A percentile compares a stretch with the other conserved stretches of the same genome.
phyloP scores from a whole-genome alignment of 2,329 filamentous ascomycete genomes.

The Monosporascus sp. region DNA sequence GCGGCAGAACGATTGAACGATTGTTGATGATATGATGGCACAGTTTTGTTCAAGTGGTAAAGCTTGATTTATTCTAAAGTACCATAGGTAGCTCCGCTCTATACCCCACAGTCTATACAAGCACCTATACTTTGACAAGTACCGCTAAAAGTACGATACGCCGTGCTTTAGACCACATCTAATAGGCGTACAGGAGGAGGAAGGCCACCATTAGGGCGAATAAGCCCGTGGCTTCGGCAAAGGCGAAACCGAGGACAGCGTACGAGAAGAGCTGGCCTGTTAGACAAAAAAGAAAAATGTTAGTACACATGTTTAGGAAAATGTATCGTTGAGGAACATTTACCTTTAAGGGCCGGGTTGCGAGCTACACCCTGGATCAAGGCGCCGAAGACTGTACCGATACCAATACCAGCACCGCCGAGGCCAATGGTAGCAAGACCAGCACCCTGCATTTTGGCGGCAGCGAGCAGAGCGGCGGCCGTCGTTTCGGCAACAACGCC shows the following conservation, averaged over 20 bases:
- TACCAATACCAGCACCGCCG: conserved; percentile 32
- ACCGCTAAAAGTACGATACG: neutral
- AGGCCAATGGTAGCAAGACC: conserved; percentile 20
- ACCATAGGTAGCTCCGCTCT: neutral
- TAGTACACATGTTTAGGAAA: neutral
- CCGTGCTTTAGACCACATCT: neutral
- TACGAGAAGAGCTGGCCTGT: conserved; percentile 39
- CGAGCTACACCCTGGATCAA: conserved; percentile 50
- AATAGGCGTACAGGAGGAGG: conserved; percentile 15
- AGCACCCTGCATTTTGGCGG: conserved; percentile 8
- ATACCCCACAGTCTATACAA: neutral
- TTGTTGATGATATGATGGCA: neutral
- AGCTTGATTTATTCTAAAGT: neutral
- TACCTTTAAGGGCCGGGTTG: conserved; percentile 50
- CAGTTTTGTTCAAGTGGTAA: neutral
- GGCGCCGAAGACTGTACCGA: conserved; percentile 48
- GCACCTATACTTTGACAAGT: neutral
- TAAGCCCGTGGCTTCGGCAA: conserved; percentile 57
- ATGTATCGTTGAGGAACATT: conserved; percentile 27
- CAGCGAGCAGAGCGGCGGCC: conserved; percentile 12
- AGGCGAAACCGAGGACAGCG: conserved; percentile 60
- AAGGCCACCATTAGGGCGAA: conserved; percentile 46
- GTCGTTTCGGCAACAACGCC: conserved; percentile 22
- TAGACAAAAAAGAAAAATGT: conserved; percentile 17
- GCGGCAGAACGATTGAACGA: neutral